phyloP scores from a whole-genome alignment of 306 rosid species.

The Castanea sativa region DNA sequence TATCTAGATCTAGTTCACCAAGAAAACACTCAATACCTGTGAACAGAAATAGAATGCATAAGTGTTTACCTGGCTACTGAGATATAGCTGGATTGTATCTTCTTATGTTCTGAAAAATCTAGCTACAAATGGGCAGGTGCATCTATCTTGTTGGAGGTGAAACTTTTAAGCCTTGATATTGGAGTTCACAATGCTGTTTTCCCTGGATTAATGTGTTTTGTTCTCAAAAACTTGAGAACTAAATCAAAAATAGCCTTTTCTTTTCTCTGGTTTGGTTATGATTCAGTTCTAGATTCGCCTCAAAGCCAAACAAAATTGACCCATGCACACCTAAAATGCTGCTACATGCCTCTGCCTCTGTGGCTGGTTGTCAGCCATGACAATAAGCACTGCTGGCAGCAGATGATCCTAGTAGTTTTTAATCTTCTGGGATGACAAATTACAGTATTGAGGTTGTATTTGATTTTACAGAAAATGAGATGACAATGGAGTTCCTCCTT shows the following conservation, averaged over 20 bases:
- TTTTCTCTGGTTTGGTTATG: no score
- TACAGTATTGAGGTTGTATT: neutral
- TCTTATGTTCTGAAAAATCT: neutral
- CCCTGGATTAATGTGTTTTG: no score
- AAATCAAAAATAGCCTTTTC: no score
- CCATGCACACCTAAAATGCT: neutral
- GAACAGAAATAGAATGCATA: neutral
- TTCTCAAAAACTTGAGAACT: no score
- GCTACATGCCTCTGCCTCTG: neutral
- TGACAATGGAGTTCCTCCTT: neutral
- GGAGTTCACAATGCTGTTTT: neutral
- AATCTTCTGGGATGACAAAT: neutral
- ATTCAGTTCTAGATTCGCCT: neutral
- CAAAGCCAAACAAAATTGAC: neutral
- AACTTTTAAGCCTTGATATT: neutral
- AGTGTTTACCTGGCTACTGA: neutral
- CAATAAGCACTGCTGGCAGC: neutral
- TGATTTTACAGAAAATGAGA: neutral
- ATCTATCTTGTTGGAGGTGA: neutral
- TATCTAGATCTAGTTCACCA: neutral
- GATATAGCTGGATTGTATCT: neutral
- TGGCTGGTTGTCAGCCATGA: neutral
- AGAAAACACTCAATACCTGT: neutral
- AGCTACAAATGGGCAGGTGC: neutral
- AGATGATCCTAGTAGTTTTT: neutral